Conservation (phyloP, 352 stramenopile genomes). For the Phytophthora sojae region DNA sequence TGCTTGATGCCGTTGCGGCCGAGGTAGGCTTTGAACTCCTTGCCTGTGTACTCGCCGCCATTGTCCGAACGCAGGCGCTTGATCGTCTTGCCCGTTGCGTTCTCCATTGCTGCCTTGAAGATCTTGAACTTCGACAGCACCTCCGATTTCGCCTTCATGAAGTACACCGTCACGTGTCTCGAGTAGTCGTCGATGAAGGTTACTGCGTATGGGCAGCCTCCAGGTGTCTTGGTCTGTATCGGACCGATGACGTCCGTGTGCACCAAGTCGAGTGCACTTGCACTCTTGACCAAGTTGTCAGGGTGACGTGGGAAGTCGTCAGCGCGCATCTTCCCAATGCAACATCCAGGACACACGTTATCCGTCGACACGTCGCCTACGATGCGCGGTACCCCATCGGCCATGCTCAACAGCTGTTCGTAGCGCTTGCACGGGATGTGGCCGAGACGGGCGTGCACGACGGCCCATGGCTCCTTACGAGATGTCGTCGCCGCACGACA, state of each 20-base stretch:
- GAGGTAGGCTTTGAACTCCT: too few relatives aligned
- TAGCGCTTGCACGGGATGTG: too few relatives aligned
- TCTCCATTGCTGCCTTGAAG: too few relatives aligned
- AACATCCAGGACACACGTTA: not conserved
- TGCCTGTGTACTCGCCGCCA: too few relatives aligned
- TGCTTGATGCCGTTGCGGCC: too few relatives aligned
- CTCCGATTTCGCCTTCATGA: conserved; percentile 12
- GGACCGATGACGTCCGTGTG: conserved; percentile 29
- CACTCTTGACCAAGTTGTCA: conserved; percentile 24
- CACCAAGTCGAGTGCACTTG: conserved; percentile 1
- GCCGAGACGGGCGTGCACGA: too few relatives aligned
- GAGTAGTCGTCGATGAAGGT: conserved; percentile 34
- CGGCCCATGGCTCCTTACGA: too few relatives aligned
- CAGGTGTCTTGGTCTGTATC: conserved; percentile 19
- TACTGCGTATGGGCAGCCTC: conserved; percentile 13
- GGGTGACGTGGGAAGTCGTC: conserved; percentile 8
- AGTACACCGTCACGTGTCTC: conserved; percentile 23
- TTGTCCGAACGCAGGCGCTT: too few relatives aligned
- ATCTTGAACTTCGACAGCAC: not conserved
- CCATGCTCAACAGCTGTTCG: too few relatives aligned
- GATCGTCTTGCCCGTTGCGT: too few relatives aligned
- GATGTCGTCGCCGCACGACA: too few relatives aligned
- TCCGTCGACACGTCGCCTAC: not conserved
- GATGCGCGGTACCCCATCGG: not conserved
- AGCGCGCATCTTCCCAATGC: not conserved